Base-by-base conservation (phyloP, 2,329 filamentous ascomycete genomes). In the Penicillium sp. region DNA sequence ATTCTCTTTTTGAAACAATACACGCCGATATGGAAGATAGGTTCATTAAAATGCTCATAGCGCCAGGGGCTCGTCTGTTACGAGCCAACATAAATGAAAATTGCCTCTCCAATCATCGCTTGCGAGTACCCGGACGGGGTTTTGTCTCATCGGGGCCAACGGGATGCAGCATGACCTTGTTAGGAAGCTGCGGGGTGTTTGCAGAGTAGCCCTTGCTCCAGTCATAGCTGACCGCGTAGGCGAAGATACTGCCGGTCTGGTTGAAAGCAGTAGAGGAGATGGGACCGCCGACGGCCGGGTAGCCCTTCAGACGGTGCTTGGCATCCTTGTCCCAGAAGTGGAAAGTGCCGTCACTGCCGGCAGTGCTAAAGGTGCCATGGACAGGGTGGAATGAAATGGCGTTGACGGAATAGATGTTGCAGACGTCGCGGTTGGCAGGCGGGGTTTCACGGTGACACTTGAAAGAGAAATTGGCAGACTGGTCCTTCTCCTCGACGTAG, bases 361-460 rank as follows among this genome's bases (percentile, higher is more conserved):
- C 91, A 2, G 94, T 99, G 76, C 89, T 95, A 78, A 99, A 99
- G n/a, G 94, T 99, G 67, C 94, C 94, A 74, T 96, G 92, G 12
- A 89, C 81, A 1, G 94, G 94, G 76, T 99, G 94, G 85, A 97
- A 97, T 23, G 90, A 95, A 73, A 99, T 99, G 63, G 91, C 88
- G 76, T 99, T 99, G 69, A 99, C 91, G 1, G 91, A 87, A 79
- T 92, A 94, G 64, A 97, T 94, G 68, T 93, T 94, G 64, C 89
- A 90, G 59, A 87, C 78, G 73, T 90, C 92, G 66, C 71, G 84
- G 49, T 67, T 70, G 48, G 71, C 74, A 52, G 85, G 76, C 1
- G 88, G 84, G 5, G 85, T 83, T 65, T 96, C 90, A 53, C 94
- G 91, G 74, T 99, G 94, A 75, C 94, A 99, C 76, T 97, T 97